Percentiles rank a stretch among this genome's conserved stretches.
Evolutionary conservation across 139 green algal genomes (phyloP).

Genomic region (Closterium sp.): DNA sequence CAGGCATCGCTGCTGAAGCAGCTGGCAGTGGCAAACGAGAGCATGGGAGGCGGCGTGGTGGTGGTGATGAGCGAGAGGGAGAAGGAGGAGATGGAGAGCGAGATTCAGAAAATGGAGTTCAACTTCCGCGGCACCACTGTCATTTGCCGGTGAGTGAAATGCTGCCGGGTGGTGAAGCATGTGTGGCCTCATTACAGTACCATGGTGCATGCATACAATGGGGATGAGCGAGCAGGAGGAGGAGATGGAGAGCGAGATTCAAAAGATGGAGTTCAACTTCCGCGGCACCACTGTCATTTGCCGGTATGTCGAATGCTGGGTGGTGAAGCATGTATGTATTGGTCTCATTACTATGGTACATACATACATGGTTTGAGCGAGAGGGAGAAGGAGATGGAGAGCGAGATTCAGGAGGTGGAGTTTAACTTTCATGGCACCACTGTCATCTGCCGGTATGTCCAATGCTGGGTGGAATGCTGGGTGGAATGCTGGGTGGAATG

Average conservation of each 20-base stretch:
- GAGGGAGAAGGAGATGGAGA: constrained; percentile 59
- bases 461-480: constrained; percentile 51
- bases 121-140: constrained; percentile 56
- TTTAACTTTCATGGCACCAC: constrained; percentile 22
- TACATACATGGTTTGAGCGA: constrained; percentile 63
- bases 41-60: constrained; percentile 56
- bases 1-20: constrained; percentile 62
- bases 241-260: constrained; percentile 65
- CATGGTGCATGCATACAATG: too few relatives aligned
- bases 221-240: too few relatives aligned
- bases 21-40: constrained; percentile 60
- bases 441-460: constrained; percentile 16
- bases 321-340: too few relatives aligned
- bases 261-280: constrained; percentile 40
- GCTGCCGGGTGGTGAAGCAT: constrained; percentile 60
- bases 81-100: constrained; percentile 67
- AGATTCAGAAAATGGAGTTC: constrained; percentile 52
- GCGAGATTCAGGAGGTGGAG: constrained; percentile 50
- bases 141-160: constrained; percentile 59
- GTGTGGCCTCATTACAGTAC: constrained; percentile 58
- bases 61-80: constrained; percentile 61
- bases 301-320: constrained; percentile 6
- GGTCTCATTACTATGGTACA: too few relatives aligned
- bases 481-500: too few relatives aligned
- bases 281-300: constrained; percentile 62